These are phyloP conservation scores for Pichia nanzhaoensis DNA, from an alignment of 805 yeast species.

Conservation along the genomic window DNA sequence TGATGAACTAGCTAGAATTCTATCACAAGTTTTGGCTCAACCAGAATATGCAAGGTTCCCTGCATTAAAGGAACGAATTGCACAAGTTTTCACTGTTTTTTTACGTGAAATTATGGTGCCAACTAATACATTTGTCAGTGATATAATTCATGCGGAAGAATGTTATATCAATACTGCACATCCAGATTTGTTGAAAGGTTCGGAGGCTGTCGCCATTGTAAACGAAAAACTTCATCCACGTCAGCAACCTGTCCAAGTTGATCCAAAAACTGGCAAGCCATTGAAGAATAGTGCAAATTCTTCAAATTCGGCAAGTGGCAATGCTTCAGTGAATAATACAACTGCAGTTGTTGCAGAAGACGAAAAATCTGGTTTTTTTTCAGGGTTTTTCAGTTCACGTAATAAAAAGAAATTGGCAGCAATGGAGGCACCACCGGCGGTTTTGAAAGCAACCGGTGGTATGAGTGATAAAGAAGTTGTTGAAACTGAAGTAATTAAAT, in stretches of 20 bases:
- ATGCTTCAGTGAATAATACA: constrained; percentile 32
- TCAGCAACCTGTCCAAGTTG: constrained; percentile 65
- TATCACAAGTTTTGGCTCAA: constrained; percentile 75
- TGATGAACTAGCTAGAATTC: constrained; percentile 89
- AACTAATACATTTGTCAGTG: constrained; percentile 77
- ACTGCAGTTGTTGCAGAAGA: constrained; percentile 30
- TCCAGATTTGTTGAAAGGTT: constrained; percentile 91
- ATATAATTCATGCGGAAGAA: constrained; percentile 80
- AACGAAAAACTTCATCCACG: constrained; percentile 74
- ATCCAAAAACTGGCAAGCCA: constrained; percentile 87
- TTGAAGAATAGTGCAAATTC: constrained; percentile 8
- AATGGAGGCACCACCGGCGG: constrained; percentile 97
- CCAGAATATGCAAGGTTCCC: constrained; percentile 88
- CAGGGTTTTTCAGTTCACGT: constrained; percentile 88
- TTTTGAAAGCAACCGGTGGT: constrained; percentile 84
- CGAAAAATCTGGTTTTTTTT: constrained; percentile 75
- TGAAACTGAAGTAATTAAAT: constrained; percentile 95
- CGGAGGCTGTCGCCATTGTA: constrained; percentile 90
- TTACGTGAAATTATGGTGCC: constrained; percentile 76
- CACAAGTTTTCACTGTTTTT: constrained; percentile 71
- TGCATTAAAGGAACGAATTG: constrained; percentile 76
- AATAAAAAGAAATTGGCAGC: constrained; percentile 90
- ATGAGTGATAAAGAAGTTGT: constrained; percentile 92
- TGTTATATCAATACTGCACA: constrained; percentile 96
- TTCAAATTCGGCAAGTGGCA: neutral